Evolutionary conservation across 768 basidiomycete genomes (phyloP), one percentile per base, ranked within the genome.

Genomic region (Rhizopogon vinicolor): DNA sequence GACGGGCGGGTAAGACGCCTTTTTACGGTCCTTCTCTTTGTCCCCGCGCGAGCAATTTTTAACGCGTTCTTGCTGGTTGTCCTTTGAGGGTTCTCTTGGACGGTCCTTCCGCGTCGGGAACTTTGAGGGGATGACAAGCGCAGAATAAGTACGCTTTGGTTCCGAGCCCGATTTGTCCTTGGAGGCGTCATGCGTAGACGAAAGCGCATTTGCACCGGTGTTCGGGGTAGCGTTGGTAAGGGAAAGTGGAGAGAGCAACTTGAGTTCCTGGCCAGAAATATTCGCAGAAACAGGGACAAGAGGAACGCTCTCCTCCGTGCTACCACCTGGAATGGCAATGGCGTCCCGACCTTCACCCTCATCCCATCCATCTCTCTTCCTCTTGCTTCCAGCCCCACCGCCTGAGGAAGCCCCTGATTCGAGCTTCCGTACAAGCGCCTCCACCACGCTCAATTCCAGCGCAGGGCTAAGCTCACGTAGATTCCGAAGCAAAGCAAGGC

Each of bases 401-500:
- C 31, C 31, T 10, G 31, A 33, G 7, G 46, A 35, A 48, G 31
- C 12, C 14, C 46, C 46, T 8, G 33, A 48, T 9, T 33, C 46
- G 19, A 35, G 46, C 35, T 48, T 35, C 18, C 33, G 46, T 3
- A 48, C 14, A 31, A 48, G 46, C 33, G 46, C 46, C 33, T 48
- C 46, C 4, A 48, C 19, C 8, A 48, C 46, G 33, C 46, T 48
- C 35, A 54, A 29, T 6, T 59, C 62, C 39, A 48, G 33, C 1
- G 18, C 13, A 14, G 18, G 46, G 22, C 62, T 35, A 8, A 48
- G 13, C 0, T 33, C 46, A 2, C 33, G 46, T 9, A 48, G 68
- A 41, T 74, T 73, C 19, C 67, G 69, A 58, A 82, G 60, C 5
- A 83, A 65, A 6, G 75, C 75, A 49, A 83, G 65, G 5, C 78